Evolutionary conservation across 306 rosid genomes (phyloP), one percentile per base, ranked within the genome.

Genomic region (Quercus dentata): DNA sequence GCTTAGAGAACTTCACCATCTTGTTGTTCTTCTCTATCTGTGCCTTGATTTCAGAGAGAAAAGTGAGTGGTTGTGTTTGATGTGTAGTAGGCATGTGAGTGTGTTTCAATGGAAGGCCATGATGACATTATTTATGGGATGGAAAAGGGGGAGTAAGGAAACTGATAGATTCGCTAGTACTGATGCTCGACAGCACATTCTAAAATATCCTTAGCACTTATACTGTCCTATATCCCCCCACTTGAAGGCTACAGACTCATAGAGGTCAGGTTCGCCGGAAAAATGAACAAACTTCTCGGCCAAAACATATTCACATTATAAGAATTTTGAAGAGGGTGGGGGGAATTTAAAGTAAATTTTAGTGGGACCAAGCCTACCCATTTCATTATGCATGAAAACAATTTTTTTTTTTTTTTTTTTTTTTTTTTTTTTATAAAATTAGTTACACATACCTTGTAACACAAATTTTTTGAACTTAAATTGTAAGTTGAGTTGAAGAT

Each of bases 1-100:
- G 98, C 88, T 88, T 91, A n/a, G 97, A 89, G 79, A 96, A 96
- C 82, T 93, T 96, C 83, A 93, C 98, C 99, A 96, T 96, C 55
- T 83, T 81, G 51, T 79, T 25, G 17, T 41, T 41, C 31, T 59
- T 27, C 25, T 5, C 10, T 79, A 31, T 67, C 27, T 81, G 57
- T 64, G 76, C n/a, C 23, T 81, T 70, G 74, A 8, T 51, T 28
- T 5, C 74, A 28, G 71, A 71, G 78, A 78, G 71, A 80, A 73
- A 38, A 46, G 35, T 6, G 31, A 71, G 52, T 71, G 73, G 76
- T 54, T 83, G 21, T 70, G 27, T 35, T 31, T 65, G 44, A 11
- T 77, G 82, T 64, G 81, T 77, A 3, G 49, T 35, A 21, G 58
- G 49, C 10, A 61, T 73, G 88, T 85, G 98, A 87, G 92, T 85